Base-by-base conservation (phyloP, 495 filamentous ascomycete species). In the Penicillium canariense region DNA sequence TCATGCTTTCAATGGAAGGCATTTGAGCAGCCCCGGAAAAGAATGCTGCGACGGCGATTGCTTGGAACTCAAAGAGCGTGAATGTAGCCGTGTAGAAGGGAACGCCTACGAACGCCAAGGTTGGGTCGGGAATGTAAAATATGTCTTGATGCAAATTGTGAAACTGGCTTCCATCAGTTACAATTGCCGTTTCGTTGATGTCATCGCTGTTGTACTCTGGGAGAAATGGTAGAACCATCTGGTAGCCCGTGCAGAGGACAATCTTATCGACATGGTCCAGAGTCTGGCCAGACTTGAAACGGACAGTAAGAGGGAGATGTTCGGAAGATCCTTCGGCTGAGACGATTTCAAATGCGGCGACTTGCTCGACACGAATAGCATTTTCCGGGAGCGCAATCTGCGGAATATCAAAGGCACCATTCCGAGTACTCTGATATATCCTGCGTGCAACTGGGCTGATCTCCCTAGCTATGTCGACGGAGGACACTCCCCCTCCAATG, bases 141-240 rank as follows among this genome's bases (percentile, higher is more conserved):
- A 87, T 80, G 54, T 88, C 84, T 35, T 80, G 79, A 66, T 87
- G 80, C 4, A 88, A 56, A 58, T 89, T 88, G 61, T 87, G 84
- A n/a, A 84, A 61, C 60, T 83, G 84, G 3, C 72, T 77, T 0
- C 85, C 86, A 50, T 87, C 81, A 0, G 85, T 86, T 1, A 88
- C 77, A 4, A 89, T 61, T 0, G 80, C 63, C 3, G 65, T 74
- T 2, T 82, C 75, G 39, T 72, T 67, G 0, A 83, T 77, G 1
- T 77, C 56, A 5, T 68, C 55, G 0, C 60, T 47, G 7, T 81
- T 79, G 12, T 80, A 67, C 4, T 73, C 68, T 1, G 61, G 63
- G 0, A 87, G 68, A 39, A 86, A 87, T 0, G 84, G 84, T 3
- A 86, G 72, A 1, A 74, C 73, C 42, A 82, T 80, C 45, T 81